Evolutionary conservation across 2,329 filamentous ascomycete species (phyloP).

Genomic region (Fusarium camptoceras): DNA sequence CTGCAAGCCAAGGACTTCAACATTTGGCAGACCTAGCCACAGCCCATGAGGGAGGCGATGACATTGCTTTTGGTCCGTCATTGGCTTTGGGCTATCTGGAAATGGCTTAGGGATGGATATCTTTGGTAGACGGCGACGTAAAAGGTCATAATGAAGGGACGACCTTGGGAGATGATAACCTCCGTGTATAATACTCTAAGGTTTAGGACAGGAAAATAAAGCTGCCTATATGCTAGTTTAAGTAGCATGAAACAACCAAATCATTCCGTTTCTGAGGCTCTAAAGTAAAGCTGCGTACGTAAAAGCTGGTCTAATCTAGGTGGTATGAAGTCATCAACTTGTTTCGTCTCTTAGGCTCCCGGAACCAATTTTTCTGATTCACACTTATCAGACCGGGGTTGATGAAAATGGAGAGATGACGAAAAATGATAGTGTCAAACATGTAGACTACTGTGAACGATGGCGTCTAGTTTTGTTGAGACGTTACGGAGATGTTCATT

Average conservation of each 20-base stretch:
- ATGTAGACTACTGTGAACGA: constrained; percentile 4
- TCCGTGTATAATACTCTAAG: background rate
- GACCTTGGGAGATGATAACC: background rate
- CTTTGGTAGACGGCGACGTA: background rate
- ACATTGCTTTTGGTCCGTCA: constrained; percentile 50
- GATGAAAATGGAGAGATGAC: constrained; percentile 20
- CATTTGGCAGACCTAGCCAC: constrained; percentile 70
- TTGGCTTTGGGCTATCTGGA: constrained; percentile 54
- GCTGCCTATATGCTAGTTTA: background rate
- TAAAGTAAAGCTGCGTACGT: background rate
- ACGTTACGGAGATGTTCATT: background rate
- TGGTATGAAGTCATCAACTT: background rate
- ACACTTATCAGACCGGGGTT: constrained; percentile 13
- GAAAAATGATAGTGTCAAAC: constrained; percentile 1
- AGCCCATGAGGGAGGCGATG: constrained; percentile 53
- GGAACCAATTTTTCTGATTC: background rate
- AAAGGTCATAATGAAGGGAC: background rate
- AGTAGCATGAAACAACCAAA: background rate
- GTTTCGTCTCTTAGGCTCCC: background rate
- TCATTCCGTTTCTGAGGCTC: background rate
- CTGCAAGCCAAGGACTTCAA: constrained; percentile 67
- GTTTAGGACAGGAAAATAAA: background rate
- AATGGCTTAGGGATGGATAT: constrained; percentile 36
- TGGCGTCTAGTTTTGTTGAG: constrained; percentile 31
- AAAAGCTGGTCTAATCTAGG: background rate